A percentile compares a stretch with the other conserved stretches of the same genome.
phyloP scores from a whole-genome alignment of 441 rosid species.

The Erodium moschatum region DNA sequence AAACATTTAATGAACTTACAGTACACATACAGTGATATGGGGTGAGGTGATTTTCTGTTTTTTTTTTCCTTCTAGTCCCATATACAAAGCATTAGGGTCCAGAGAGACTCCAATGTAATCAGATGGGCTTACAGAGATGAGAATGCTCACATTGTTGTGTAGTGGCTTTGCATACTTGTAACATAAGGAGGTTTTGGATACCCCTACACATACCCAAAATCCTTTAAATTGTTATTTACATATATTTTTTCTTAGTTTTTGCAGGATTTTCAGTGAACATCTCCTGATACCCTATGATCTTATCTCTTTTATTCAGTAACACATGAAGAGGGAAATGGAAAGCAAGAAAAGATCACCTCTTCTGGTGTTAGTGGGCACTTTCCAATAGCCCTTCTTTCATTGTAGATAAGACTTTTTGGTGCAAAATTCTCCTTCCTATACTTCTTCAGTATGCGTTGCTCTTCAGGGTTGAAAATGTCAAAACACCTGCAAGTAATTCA shows the following conservation, averaged over 20 bases:
- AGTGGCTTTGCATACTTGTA: background rate
- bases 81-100: background rate
- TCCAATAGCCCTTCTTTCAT: slow-evolving; percentile 87
- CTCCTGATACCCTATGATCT: background rate
- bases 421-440: slow-evolving; percentile 82
- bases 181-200: background rate
- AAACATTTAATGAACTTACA: background rate
- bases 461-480: slow-evolving; percentile 66
- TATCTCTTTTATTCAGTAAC: background rate
- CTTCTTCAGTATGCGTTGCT: slow-evolving; percentile 63
- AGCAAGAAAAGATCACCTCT: slow-evolving; percentile 47
- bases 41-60: background rate
- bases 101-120: background rate
- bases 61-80: background rate
- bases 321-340: background rate
- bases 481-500: slow-evolving; percentile 51
- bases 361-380: slow-evolving; percentile 94
- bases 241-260: background rate
- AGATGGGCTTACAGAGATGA: background rate
- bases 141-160: background rate
- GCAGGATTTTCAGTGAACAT: slow-evolving; percentile 2
- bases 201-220: background rate
- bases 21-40: background rate
- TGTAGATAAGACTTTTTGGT: slow-evolving; percentile 50
- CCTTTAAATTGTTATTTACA: background rate